phyloP scores from a whole-genome alignment of 371 early-diverging fungal genomes.

The Mucor circinelloides region DNA sequence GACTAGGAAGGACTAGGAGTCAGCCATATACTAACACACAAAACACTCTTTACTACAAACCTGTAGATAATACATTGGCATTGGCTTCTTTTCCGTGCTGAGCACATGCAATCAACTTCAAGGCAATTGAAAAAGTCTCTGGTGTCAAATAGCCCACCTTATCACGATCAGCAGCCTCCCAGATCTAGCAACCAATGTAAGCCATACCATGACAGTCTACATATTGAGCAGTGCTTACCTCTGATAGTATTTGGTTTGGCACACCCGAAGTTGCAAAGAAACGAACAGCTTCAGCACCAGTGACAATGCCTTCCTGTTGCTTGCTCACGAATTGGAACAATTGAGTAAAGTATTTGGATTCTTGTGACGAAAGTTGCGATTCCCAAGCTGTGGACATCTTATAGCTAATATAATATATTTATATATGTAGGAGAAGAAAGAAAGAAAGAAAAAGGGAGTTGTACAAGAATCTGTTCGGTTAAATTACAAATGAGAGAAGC shows the following conservation, averaged over 20 bases:
- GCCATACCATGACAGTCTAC: neutral
- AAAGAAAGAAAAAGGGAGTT: conserved; percentile 6
- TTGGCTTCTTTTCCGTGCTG: conserved; percentile 70
- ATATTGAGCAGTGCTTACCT: conserved; percentile 46
- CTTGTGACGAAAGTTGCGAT: conserved; percentile 63
- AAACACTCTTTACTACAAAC: conserved; percentile 11
- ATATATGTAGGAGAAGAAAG: conserved; percentile 4
- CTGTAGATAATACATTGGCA: conserved; percentile 38
- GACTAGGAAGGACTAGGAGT: conserved; percentile 11
- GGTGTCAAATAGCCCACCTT: conserved; percentile 35
- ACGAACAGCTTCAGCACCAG: conserved; percentile 78
- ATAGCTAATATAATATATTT: neutral
- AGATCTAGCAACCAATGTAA: conserved; percentile 56
- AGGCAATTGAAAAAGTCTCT: conserved; percentile 34
- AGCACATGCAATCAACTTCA: conserved; percentile 40
- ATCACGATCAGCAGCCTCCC: conserved; percentile 38
- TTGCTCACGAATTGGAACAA: conserved; percentile 69
- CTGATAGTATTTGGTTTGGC: conserved; percentile 69
- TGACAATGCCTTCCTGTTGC: conserved; percentile 65
- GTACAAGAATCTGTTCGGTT: neutral
- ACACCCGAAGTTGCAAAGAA: conserved; percentile 86
- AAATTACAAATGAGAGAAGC: neutral
- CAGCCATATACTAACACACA: too few species aligned
- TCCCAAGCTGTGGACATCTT: conserved; percentile 40
- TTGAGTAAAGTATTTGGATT: conserved; percentile 66